Conservation (phyloP, 768 basidiomycete species). For the Xerocomus brunneocitrinus region DNA sequence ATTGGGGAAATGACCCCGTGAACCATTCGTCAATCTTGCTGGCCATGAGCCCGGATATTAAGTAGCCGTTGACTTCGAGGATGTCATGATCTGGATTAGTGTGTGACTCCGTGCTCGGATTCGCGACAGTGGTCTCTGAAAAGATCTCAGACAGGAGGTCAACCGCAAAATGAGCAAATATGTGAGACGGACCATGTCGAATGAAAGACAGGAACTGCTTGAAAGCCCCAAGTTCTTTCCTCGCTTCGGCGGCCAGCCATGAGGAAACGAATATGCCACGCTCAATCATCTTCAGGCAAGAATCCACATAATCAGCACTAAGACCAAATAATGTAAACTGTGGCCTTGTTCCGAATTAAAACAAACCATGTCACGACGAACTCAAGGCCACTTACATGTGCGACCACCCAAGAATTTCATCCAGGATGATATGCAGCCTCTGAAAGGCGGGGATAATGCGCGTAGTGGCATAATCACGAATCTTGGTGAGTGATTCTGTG, state of each 20-base stretch:
- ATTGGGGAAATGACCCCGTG: constrained; percentile 45
- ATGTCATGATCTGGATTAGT: constrained; percentile 57
- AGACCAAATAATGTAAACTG: constrained; percentile 55
- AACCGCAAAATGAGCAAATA: constrained; percentile 4
- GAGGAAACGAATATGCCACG: constrained; percentile 59
- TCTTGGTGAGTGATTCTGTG: constrained; percentile 61
- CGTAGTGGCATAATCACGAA: constrained; percentile 71
- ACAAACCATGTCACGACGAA: constrained; percentile 6
- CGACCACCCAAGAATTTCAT: constrained; percentile 79
- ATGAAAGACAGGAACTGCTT: constrained; percentile 78
- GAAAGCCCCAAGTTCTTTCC: constrained; percentile 67
- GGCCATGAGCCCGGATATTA: constrained; percentile 62
- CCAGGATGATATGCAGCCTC: constrained; percentile 67
- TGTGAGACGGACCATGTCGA: constrained; percentile 53
- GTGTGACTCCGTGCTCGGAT: constrained; percentile 48
- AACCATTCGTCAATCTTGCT: constrained; percentile 82
- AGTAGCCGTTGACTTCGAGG: constrained; percentile 76
- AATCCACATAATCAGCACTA: constrained; percentile 42
- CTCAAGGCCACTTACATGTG: constrained; percentile 47
- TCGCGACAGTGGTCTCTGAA: constrained; percentile 47
- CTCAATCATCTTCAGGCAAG: constrained; percentile 49
- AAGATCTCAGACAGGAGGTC: constrained; percentile 16
- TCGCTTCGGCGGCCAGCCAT: constrained; percentile 65
- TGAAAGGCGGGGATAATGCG: constrained; percentile 71
- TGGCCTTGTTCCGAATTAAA: constrained; percentile 41